Evolutionary conservation across 2,329 filamentous ascomycete species (phyloP), one percentile per base, ranked within the genome.

Genomic region (Purpureocillium takamizusanense): DNA sequence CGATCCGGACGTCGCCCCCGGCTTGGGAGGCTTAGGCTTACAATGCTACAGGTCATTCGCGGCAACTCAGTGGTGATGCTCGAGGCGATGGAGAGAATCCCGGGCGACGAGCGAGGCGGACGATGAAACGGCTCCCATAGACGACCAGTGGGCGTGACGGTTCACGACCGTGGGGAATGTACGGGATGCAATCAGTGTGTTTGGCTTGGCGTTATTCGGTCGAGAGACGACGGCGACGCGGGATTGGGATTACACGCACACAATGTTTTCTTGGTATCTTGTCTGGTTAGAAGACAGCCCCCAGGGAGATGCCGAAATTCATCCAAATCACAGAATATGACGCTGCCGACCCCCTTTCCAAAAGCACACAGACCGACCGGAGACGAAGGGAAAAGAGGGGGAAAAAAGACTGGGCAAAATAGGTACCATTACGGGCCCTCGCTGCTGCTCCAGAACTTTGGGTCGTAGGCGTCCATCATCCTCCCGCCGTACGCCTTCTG

Each of bases 1-100:
- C 25, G 33, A 11, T 12, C 7, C 27, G n/a, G 21, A 33, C 18
- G 4, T 13, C n/a, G 13, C 21, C 2, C 2, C 14, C 8, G 30
- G 14, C 28, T 12, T 11, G n/a, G 16, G 2, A 12, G 4, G 15
- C 12, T 10, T 37, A 33, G 27, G 10, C 59, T 66, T 41, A 64
- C 31, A 2, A n/a, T 8, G 3, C 3, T 14, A 18, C 6, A 88
- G 83, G 85, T 95, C 48, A 95, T 98, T 55, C 86, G 94, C 51
- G 92, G 92, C 47, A 98, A 98, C 67, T 95, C 90, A 2, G 89
- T 98, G 18, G 89, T 98, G 40, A 95, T 98, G 90, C 77, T 98
- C 40, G 94, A 98, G 66, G 86, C 80, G 9, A 63, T 86, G 41
- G 76, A 81, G 58, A 70, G 80, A 53, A 82, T 85, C 49, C 77